A percentile compares a stretch with the other conserved stretches of the same genome.
Evolutionary conservation across 106 monocot species (phyloP).

Genomic region (Dendrobium nobile): DNA sequence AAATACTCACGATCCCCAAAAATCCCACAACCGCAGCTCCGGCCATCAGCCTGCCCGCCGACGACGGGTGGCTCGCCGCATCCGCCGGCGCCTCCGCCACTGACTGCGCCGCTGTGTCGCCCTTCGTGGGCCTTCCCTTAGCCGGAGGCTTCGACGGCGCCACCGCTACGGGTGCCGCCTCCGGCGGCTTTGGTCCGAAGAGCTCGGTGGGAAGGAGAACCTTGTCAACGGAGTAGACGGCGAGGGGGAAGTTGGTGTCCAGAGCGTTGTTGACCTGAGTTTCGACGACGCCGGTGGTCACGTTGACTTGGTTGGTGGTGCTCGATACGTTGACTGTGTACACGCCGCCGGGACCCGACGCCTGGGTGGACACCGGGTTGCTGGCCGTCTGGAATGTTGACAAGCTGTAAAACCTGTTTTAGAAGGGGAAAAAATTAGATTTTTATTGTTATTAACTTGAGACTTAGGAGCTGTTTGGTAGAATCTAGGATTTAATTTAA

Average conservation of each 20-base stretch:
- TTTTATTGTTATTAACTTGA: too few relatives aligned
- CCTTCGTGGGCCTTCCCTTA: not conserved
- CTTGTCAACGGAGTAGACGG: slow-evolving; percentile 64
- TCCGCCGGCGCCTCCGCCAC: not conserved
- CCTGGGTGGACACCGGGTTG: slow-evolving; percentile 76
- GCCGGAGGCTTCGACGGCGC: not conserved
- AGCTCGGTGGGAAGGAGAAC: slow-evolving; percentile 53
- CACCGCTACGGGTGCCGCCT: slow-evolving; percentile 3
- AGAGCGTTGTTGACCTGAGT: slow-evolving; percentile 32
- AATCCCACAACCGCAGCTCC: not conserved
- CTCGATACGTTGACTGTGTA: slow-evolving; percentile 57
- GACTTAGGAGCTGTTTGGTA: too few relatives aligned
- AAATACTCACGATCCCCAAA: not conserved
- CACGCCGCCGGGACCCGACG: slow-evolving; percentile 34
- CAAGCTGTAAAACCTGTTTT: slow-evolving; percentile 26
- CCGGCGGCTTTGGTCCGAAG: slow-evolving; percentile 35
- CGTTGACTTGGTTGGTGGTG: slow-evolving; percentile 42
- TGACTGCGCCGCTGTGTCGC: not conserved
- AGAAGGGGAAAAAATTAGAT: not conserved
- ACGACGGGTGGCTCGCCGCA: not conserved
- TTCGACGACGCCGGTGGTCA: slow-evolving; percentile 64
- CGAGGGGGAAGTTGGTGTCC: slow-evolving; percentile 48
- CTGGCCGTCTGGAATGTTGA: slow-evolving; percentile 55
- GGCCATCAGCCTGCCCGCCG: not conserved
- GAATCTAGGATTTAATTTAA: too few relatives aligned